These are phyloP conservation scores for Nakazawaea populi DNA, from an alignment of 805 yeast species.

Conservation along the genomic window DNA sequence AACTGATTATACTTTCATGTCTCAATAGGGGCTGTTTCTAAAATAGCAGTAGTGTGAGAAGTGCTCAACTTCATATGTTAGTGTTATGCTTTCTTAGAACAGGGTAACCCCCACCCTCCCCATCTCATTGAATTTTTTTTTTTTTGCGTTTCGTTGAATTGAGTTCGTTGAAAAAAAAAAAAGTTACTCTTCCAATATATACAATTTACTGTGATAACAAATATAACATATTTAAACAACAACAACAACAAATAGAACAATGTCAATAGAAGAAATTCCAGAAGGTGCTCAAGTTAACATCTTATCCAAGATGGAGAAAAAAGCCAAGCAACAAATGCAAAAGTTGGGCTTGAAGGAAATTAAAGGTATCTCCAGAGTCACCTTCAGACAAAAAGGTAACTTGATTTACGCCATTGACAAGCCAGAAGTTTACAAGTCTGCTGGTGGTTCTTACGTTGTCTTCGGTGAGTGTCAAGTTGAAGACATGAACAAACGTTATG, in stretches of 20 bases:
- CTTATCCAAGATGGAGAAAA: slow-evolving; percentile 87
- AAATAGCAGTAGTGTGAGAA: too few relatives aligned
- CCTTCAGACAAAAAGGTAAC: slow-evolving; percentile 91
- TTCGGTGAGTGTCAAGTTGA: slow-evolving; percentile 98
- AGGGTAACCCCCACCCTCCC: too few relatives aligned
- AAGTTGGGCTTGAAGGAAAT: slow-evolving; percentile 87
- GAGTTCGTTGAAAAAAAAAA: neutral
- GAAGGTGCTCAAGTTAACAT: slow-evolving; percentile 80
- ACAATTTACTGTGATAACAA: too few relatives aligned
- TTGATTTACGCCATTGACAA: slow-evolving; percentile 83
- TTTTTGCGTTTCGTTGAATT: too few relatives aligned
- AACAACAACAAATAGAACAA: slow-evolving; percentile 3
- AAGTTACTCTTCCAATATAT: neutral
- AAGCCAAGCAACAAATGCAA: slow-evolving; percentile 86
- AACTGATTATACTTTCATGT: too few relatives aligned
- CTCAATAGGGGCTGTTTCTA: too few relatives aligned
- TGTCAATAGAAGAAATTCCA: slow-evolving; percentile 45
- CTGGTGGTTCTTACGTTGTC: slow-evolving; percentile 91
- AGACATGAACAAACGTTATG: slow-evolving; percentile 84
- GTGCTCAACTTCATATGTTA: too few relatives aligned
- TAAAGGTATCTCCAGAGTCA: slow-evolving; percentile 91
- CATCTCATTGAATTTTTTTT: too few relatives aligned
- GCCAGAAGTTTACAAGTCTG: slow-evolving; percentile 94
- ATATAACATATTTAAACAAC: too few relatives aligned
- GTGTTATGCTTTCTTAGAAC: too few relatives aligned